A percentile compares a stretch with the other conserved stretches of the same genome.
phyloP scores from a whole-genome alignment of 2,329 filamentous ascomycete species.

The Talaromyces sp. region DNA sequence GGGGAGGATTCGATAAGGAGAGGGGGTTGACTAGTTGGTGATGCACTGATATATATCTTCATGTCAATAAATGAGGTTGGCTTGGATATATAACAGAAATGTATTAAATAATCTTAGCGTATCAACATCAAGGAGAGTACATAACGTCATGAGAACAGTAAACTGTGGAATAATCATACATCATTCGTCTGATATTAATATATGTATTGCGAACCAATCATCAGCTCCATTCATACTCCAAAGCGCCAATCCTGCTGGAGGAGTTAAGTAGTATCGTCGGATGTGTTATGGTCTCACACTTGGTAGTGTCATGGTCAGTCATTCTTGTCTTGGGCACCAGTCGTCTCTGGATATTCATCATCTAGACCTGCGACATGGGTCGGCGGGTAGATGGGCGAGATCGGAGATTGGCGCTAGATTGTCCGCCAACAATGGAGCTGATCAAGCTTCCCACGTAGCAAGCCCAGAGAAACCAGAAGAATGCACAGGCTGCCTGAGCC shows the following conservation, averaged over 20 bases:
- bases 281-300: background rate
- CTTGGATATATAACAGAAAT: background rate
- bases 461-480: conserved; percentile 52
- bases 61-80: background rate
- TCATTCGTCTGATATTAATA: background rate
- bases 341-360: background rate
- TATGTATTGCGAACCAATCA: conserved; percentile 3
- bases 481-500: conserved; percentile 50
- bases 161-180: conserved; percentile 2
- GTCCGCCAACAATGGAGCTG: conserved; percentile 38
- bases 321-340: background rate
- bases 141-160: background rate
- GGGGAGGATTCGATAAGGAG: conserved; percentile 77
- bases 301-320: too few species aligned
- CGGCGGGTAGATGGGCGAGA: conserved; percentile 33
- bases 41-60: conserved; percentile 5
- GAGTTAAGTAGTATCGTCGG: background rate
- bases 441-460: conserved; percentile 42
- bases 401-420: conserved; percentile 34
- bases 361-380: conserved; percentile 48
- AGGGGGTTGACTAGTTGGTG: conserved; percentile 67
- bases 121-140: conserved; percentile 6
- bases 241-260: background rate
- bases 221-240: background rate
- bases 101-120: background rate